Evolutionary conservation across 257 asterid species (phyloP), one percentile per base, ranked within the genome.

Genomic region (Gentiana macrophylla): DNA sequence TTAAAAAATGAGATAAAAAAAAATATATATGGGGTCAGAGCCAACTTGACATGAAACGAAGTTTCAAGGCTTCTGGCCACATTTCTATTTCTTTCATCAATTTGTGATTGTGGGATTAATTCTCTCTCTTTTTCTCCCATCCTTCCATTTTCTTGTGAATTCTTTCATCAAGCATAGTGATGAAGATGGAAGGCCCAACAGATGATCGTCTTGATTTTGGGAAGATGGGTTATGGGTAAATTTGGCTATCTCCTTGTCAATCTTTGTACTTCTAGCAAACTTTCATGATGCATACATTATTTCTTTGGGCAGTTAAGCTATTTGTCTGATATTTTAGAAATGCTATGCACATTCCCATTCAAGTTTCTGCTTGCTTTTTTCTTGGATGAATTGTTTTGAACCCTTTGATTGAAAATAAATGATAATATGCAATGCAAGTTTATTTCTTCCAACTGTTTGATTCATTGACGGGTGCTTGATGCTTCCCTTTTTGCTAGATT

Each of bases 151-250:
- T 56, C 58, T 66, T 56, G 65, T 50, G 57, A 54, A 10, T 60
- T 35, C 50, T 60, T 32, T 50, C 63, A 54, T 62, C 60, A 65
- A 24, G 34, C 48, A 35, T 37, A 41, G 50, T 57, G 67, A 46
- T 66, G 58, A 57, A 74, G 36, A 85, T 92, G 98, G 98, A 83
- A 64, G 88, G 74, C 66, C 72, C 46, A 75, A 75, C 82, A 44
- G 61, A 63, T 76, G 96, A 83, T 70, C 93, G 98, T 51, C 94
- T 75, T 38, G 87, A 90, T 70, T 92, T 87, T 62, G 98, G 98
- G 72, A 87, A 83, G 89, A 87, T 87, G 98, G 98, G 95, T 65
- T 84, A 81, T 75, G 98, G 98, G 98, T 91, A 74, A 15, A 7
- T 51, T 8, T 35, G 36, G 5, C 44, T 67, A 52, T 52, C 59